phyloP scores from a whole-genome alignment of 371 early-diverging fungal species.

The Syncephalis plumigaleata region DNA sequence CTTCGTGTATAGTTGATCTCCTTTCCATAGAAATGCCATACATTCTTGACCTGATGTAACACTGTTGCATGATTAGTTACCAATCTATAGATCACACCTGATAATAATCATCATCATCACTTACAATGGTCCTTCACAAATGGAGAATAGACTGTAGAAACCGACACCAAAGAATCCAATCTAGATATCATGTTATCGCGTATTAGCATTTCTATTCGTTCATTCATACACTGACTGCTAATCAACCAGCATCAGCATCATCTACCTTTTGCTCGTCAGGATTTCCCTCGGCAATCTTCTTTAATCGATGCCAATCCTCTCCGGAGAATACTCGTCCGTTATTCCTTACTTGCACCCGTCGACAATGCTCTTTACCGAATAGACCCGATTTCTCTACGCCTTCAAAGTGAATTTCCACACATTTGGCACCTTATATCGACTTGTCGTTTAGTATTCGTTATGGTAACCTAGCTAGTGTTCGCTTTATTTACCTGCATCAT shows the following conservation, averaged over 20 bases:
- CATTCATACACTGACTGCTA: no score
- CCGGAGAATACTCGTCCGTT: constrained; percentile 67
- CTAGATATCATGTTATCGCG: constrained; percentile 24
- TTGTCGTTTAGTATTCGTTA: no score
- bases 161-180: constrained; percentile 86
- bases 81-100: not conserved
- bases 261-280: constrained; percentile 50
- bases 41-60: constrained; percentile 51
- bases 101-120: constrained; percentile 5
- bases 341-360: constrained; percentile 55
- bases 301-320: constrained; percentile 71
- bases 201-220: not conserved
- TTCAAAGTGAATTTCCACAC: no score
- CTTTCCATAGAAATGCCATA: constrained; percentile 83
- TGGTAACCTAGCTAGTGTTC: no score
- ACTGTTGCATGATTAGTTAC: constrained; percentile 8
- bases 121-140: constrained; percentile 78
- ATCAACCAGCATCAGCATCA: not conserved
- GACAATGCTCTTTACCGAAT: constrained; percentile 20
- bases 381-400: no score
- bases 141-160: constrained; percentile 69
- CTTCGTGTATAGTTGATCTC: constrained; percentile 74
- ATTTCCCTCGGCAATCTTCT: constrained; percentile 84
- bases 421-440: no score
- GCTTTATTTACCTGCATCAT: not conserved